phyloP scores from a whole-genome alignment of 164 flowering plant genomes.

The Vitis riparia region DNA sequence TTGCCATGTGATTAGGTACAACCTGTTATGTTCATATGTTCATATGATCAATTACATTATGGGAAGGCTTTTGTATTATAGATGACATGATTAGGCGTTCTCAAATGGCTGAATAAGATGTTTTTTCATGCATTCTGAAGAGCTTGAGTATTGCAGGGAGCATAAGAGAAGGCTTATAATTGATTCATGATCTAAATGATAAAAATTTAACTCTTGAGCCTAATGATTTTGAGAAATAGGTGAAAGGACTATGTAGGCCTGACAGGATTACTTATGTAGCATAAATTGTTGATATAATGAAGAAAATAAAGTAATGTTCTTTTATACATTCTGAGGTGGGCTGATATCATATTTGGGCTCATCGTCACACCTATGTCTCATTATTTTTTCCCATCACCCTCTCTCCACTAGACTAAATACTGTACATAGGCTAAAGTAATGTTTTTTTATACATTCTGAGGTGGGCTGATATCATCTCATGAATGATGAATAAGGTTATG shows the following conservation, averaged over 20 bases:
- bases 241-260: constrained; percentile 68
- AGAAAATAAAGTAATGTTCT: constrained; percentile 25
- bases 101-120: constrained; percentile 41
- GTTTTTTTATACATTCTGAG: too few relatives aligned
- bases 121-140: constrained; percentile 46
- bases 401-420: too few relatives aligned
- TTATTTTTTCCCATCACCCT: too few relatives aligned
- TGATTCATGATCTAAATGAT: constrained; percentile 53
- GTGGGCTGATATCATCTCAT: too few relatives aligned
- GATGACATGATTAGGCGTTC: constrained; percentile 64
- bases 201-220: constrained; percentile 34
- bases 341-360: too few relatives aligned
- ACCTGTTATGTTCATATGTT: too few relatives aligned
- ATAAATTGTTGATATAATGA: constrained; percentile 71
- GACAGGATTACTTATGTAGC: constrained; percentile 63
- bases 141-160: constrained; percentile 66
- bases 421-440: too few relatives aligned
- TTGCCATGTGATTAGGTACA: too few relatives aligned
- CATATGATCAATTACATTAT: too few relatives aligned
- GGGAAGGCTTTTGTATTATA: constrained; percentile 20
- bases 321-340: too few relatives aligned
- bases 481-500: too few relatives aligned
- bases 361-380: too few relatives aligned
- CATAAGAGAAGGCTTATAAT: constrained; percentile 63
- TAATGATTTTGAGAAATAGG: constrained; percentile 45